Evolutionary conservation across 129 eudicot genomes (phyloP), one percentile per base, ranked within the genome.

Genomic region (Flaveria robusta): DNA sequence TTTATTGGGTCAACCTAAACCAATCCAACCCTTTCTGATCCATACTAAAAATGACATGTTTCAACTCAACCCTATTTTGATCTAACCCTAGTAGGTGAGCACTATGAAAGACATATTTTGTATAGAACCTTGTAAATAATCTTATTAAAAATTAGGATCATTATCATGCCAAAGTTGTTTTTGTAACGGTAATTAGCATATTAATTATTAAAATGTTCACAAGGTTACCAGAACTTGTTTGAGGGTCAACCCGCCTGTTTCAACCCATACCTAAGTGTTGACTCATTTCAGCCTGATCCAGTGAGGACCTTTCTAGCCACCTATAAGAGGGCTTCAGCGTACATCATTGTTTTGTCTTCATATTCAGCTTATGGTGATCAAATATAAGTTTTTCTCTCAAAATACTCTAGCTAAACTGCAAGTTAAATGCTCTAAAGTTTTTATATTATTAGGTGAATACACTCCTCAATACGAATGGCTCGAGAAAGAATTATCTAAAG

Each of bases 391-490:
- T 67, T 24, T 39, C 19, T 43, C 3, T 11, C 3, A 43, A 43
- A 43, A 43, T 43, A 43, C 7, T 34, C 39, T 34, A 34, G 39
- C 39, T 16, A 27, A 68, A 15, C 7, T 23, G n/a, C 37, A 43
- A 59, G 7, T 27, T 55, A 47, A 79, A 71, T 7, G 34, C 46
- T n/a, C n/a, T 3, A 51, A n/a, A 20, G 0, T 31, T 52, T 49
- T 3, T 41, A 71, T 9, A 7, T 47, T 70, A 5, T 34, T 41
- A 88, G 93, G 90, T 29, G 84, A 81, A 68, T 83, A 86, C 83
- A 86, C 90, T 59, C 88, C 90, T 19, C 93, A 88, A 77, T 70
- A 62, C 31, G 20, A 72, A 64, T 88, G 93, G 93, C 82, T 86
- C 1, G 83, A 81, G 66, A 24, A 79, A 19, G 93, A 88, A 74